Evolutionary conservation across 805 yeast genomes (phyloP), one percentile per base, ranked within the genome.

Genomic region (Wickerhamomyces kurtzmanii): DNA sequence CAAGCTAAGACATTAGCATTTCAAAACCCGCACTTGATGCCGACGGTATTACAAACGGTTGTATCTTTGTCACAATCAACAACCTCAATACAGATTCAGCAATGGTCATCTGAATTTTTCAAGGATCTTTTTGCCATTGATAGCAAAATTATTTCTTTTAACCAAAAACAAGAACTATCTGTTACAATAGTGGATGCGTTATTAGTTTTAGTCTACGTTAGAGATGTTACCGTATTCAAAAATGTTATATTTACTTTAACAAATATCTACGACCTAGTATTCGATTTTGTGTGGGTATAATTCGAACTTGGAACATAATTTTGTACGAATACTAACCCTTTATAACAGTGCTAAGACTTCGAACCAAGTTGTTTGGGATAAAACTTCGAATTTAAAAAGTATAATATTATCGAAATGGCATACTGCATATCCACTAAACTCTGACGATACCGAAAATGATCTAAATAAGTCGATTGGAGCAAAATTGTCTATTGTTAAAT

Each of bases 401-500:
- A 57, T 56, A 19, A 59, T 84, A n/a, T 49, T 81, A n/a, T 52
- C 61, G 8, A 65, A 72, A 32, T 83, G 84, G 74, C 68, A 64
- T 14, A 49, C 71, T 4, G 38, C 67, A 7, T 74, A 62, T 39
- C 85, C 84, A 4, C 59, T 73, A 31, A 36, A 39, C 7, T 36
- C 42, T 13, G 15, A 38, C 5, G 49, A 49, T 31, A 56, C 53
- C 14, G 82, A 70, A 34, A 59, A 62, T 20, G 75, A 71, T 39
- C 40, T 52, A 17, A 43, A 57, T 20, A 65, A 75, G 47, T 66
- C 73, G 26, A 51, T 74, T 21, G 73, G 79, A 10, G 57, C 75
- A 26, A 74, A 70, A 49, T 55, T 81, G n/a, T 76, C 87, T 17
- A 60, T 79, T n/a, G 58, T 78, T 29, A 83, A 80, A 51, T 74